A percentile compares a stretch with the other conserved stretches of the same genome.
Conservation (phyloP, 441 rosid genomes). For the Erodium chrysanthum region DNA sequence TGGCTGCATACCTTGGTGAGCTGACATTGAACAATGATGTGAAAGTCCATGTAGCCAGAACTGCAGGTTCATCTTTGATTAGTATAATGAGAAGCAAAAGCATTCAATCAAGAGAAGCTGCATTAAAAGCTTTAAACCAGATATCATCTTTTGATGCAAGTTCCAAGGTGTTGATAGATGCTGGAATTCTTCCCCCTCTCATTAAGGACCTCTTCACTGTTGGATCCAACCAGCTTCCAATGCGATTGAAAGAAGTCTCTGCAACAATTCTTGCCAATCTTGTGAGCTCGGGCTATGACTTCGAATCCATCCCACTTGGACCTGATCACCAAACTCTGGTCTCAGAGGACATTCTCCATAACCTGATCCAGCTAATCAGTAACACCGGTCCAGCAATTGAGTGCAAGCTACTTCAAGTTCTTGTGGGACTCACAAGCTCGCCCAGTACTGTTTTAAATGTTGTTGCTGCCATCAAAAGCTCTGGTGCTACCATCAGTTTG, state of each 20-base stretch:
- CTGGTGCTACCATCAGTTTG: conserved; percentile 83
- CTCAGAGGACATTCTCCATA: conserved; percentile 74
- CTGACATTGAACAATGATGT: conserved; percentile 66
- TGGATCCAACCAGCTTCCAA: conserved; percentile 62
- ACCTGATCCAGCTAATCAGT: conserved; percentile 71
- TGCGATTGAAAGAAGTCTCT: conserved; percentile 76
- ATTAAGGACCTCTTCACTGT: conserved; percentile 69
- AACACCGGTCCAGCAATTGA: conserved; percentile 93
- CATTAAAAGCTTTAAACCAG: conserved; percentile 77
- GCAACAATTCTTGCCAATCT: conserved; percentile 90
- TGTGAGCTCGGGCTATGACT: conserved; percentile 66
- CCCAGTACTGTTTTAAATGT: conserved; percentile 52
- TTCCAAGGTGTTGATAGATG: conserved; percentile 64
- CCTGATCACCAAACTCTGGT: conserved; percentile 61
- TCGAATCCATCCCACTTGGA: conserved; percentile 55
- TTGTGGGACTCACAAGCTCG: conserved; percentile 70
- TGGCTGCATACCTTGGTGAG: conserved; percentile 86
- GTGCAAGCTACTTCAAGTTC: conserved; percentile 93
- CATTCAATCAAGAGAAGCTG: conserved; percentile 66
- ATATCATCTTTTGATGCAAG: conserved; percentile 73
- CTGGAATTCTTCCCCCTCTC: conserved; percentile 81
- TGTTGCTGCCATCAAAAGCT: conserved; percentile 74
- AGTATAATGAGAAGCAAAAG: conserved; percentile 61
- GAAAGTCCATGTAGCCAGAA: conserved; percentile 70
- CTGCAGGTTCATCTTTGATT: conserved; percentile 72